Conservation (phyloP, 139 green algal genomes). For the Chlorella ohadii region DNA sequence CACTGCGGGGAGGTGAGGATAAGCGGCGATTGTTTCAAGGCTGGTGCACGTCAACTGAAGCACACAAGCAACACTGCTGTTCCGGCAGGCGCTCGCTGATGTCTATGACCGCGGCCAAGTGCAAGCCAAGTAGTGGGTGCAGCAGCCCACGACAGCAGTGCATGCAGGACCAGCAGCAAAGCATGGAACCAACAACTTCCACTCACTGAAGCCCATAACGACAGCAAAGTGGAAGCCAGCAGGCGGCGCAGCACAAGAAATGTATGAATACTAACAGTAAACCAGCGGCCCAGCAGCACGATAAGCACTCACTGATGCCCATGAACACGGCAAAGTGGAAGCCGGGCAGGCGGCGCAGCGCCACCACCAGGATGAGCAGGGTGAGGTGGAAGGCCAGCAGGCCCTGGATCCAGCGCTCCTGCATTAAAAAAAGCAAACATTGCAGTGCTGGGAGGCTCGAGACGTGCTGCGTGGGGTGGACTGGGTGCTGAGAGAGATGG, state of each 20-base stretch:
- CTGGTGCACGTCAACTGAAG: too few species aligned
- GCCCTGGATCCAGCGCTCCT: slow-evolving; percentile 60
- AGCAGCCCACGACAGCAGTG: too few species aligned
- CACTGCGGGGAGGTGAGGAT: background rate
- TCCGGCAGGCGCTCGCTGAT: too few species aligned
- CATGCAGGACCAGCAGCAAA: background rate
- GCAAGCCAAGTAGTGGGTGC: too few species aligned
- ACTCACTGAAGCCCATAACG: background rate
- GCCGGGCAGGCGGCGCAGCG: slow-evolving; percentile 32
- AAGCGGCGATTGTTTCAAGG: too few species aligned
- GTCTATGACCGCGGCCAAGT: too few species aligned
- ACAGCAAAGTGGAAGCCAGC: background rate
- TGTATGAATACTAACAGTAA: too few species aligned
- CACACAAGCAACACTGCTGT: too few species aligned
- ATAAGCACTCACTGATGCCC: slow-evolving; percentile 30
- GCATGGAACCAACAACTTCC: background rate
- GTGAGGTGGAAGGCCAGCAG: slow-evolving; percentile 50
- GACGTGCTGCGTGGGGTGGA: too few species aligned
- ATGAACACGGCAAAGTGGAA: slow-evolving; percentile 47
- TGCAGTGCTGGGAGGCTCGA: too few species aligned
- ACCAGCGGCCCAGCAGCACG: background rate
- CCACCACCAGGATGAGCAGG: slow-evolving; percentile 47
- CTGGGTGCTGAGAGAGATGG: background rate
- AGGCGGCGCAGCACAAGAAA: too few species aligned
- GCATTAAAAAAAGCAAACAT: background rate